Base-by-base conservation (phyloP, 2,329 filamentous ascomycete genomes). In the Fusarium sp. region DNA sequence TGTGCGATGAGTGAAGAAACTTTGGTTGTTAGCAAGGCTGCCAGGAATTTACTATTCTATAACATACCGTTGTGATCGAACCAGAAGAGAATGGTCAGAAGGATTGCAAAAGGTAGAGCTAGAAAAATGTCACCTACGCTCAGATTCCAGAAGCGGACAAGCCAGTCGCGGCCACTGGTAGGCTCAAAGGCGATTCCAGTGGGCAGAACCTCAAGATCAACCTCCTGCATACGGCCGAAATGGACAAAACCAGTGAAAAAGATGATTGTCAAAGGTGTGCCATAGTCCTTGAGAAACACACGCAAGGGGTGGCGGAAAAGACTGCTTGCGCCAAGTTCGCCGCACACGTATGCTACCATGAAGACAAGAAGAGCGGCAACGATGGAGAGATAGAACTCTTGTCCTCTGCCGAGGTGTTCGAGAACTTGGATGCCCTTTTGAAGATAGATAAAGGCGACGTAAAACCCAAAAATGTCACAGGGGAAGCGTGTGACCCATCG, bases 401-500 rank as follows among this genome's bases (percentile, higher is more conserved):
- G 87, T 74, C 85, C 82, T 80, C 86, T 78, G 81, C 93, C 95
- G 77, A 97, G 92, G 18, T 92, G 88, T 47, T 91, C 91, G 26
- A 97, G 87, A 20, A 97, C 93, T 82, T 97, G 93, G 70, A 97
- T 92, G 22, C 94, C 94, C 82, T 97, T 97, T 79, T 97, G 94
- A 26, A 97, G 86, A 79, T 97, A 97, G 81, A 97, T 95, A 79
- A 93, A 95, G 63, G 94, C 94, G 53, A 97, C 94, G 79, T 97
- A 97, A 83, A 97, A 97, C 56, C 94, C 95, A 75, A 97, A 97
- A 77, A 95, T 96, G 81, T 97, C 95, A 83, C 95, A 97, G 30
- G 94, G 94, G 80, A 97, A 97, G 20, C 94, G 89, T 2, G 95
- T 97, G 28, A 97, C 94, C 81, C 95, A 97, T 78, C 91, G 91